phyloP scores from a whole-genome alignment of 2,329 filamentous ascomycete species.

The Ciborinia camelliae region DNA sequence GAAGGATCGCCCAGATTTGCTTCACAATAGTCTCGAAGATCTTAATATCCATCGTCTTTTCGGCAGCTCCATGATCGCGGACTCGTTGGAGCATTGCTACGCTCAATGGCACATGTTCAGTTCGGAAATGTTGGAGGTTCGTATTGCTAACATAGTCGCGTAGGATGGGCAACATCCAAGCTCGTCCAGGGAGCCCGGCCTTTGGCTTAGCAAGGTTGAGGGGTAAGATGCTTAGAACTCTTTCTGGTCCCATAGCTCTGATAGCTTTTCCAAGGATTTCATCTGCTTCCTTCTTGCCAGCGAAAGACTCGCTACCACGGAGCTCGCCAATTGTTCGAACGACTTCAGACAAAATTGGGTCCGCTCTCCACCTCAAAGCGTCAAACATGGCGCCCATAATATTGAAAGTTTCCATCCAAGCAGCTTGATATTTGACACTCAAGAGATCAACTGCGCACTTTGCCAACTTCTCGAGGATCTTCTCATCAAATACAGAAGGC shows the following conservation, averaged over 20 bases:
- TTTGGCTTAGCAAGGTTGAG: conserved; percentile 78
- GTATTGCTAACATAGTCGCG: conserved; percentile 90
- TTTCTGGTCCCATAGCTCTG: conserved; percentile 83
- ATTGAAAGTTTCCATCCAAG: conserved; percentile 92
- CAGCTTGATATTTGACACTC: conserved; percentile 86
- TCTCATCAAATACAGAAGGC: conserved; percentile 90
- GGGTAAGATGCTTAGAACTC: conserved; percentile 77
- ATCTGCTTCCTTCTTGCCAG: conserved; percentile 92
- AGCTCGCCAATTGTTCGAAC: conserved; percentile 81
- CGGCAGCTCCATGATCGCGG: conserved; percentile 72
- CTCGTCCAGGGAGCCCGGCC: conserved; percentile 75
- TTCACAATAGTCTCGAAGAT: conserved; percentile 96
- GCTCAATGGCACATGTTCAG: conserved; percentile 84
- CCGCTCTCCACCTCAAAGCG: conserved; percentile 76
- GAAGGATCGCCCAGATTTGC: conserved; percentile 90
- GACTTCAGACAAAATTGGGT: conserved; percentile 72
- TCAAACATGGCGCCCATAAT: conserved; percentile 86
- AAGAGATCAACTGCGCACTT: conserved; percentile 70
- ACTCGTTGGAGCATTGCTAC: conserved; percentile 87
- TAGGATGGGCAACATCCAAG: conserved; percentile 91
- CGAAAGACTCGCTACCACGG: conserved; percentile 81
- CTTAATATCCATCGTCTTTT: conserved; percentile 95
- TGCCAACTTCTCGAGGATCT: conserved; percentile 77
- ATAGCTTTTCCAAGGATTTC: conserved; percentile 85
- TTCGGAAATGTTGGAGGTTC: conserved; percentile 76